These are phyloP conservation scores for Insectozyma bohioensis DNA, from an alignment of 1,139 yeast genomes.

Conservation along the genomic window DNA sequence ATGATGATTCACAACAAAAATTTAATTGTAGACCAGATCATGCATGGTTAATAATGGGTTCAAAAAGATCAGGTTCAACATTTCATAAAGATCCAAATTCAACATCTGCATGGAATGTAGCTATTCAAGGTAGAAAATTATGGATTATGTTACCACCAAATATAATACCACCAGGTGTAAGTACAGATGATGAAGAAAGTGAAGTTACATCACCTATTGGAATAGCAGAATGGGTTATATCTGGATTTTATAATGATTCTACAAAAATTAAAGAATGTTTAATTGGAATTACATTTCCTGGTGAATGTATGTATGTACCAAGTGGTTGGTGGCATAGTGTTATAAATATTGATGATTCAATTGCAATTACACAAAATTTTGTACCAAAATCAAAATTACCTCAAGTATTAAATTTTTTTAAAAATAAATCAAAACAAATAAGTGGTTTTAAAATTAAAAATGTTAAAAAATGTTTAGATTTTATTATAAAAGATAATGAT, in stretches of 20 bases:
- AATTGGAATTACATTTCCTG: slow-evolving; percentile 75
- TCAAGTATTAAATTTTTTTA: slow-evolving; percentile 64
- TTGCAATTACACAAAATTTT: slow-evolving; percentile 85
- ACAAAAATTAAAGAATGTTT: slow-evolving; percentile 48
- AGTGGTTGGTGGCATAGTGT: slow-evolving; percentile 97
- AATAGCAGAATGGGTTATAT: slow-evolving; percentile 84
- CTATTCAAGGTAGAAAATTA: slow-evolving; percentile 69
- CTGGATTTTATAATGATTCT: slow-evolving; percentile 74
- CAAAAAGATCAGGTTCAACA: slow-evolving; percentile 78
- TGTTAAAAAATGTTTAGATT: slow-evolving; percentile 39
- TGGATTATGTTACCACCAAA: slow-evolving; percentile 90
- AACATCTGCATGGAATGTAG: slow-evolving; percentile 89
- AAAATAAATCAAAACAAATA: slow-evolving; percentile 65
- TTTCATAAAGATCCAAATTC: slow-evolving; percentile 92
- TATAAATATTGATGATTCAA: slow-evolving; percentile 74
- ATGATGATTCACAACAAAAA: slow-evolving; percentile 19
- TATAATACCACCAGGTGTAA: slow-evolving; percentile 81
- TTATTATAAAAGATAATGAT: slow-evolving; percentile 9
- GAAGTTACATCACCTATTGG: slow-evolving; percentile 93
- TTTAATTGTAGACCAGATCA: slow-evolving; percentile 74
- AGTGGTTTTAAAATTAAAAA: slow-evolving; percentile 72
- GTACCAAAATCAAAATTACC: slow-evolving; percentile 65
- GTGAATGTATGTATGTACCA: slow-evolving; percentile 87
- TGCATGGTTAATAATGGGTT: slow-evolving; percentile 88
- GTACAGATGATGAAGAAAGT: slow-evolving; percentile 72